Evolutionary conservation across 2,329 filamentous ascomycete species (phyloP), one percentile per base, ranked within the genome.

Genomic region (Epichloe sylvatica): DNA sequence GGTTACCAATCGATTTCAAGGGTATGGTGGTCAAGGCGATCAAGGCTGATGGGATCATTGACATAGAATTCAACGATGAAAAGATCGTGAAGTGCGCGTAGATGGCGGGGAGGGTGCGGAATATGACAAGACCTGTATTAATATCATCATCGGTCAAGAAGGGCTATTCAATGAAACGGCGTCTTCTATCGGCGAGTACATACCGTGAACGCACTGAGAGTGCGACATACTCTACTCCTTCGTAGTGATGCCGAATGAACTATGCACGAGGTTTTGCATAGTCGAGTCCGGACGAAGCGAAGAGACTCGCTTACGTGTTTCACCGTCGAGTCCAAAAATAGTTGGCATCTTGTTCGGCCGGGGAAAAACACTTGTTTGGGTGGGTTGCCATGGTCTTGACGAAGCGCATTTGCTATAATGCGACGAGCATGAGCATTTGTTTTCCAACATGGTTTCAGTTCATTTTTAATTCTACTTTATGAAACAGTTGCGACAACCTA

Each of bases 1-100:
- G 94, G 70, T 79, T 98, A 75, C 92, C 92, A 52, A 90, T 98
- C 64, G 92, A 98, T 68, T 98, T 97, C 79, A 98, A 98, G 77
- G 92, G 92, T 38, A 86, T 95, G 82, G 63, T 77, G 48, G 90
- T 98, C 61, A 97, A 97, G 77, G 85, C 89, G 36, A 81, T 98
- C 61, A 95, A 89, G 54, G 94, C 94, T 72, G 88, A 97, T 59
- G 92, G 94, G 11, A 84, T 98, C 54, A 73, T 79, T 59, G 87
- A 92, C 60, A 78, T 94, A 60, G 80, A 87, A 55, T 94, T 89
- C 66, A 84, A 91, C 64, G 87, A 95, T 64, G 83, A 85, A 70
- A 82, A 81, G 67, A 70, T 83, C 52, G 80, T 84, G 37, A 78
- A 77, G 67, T 69, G 73, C 58, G 75, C 80, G 60, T 84, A 63